phyloP scores from a whole-genome alignment of 305 asterid genomes.

The Fraxinus ornus region DNA sequence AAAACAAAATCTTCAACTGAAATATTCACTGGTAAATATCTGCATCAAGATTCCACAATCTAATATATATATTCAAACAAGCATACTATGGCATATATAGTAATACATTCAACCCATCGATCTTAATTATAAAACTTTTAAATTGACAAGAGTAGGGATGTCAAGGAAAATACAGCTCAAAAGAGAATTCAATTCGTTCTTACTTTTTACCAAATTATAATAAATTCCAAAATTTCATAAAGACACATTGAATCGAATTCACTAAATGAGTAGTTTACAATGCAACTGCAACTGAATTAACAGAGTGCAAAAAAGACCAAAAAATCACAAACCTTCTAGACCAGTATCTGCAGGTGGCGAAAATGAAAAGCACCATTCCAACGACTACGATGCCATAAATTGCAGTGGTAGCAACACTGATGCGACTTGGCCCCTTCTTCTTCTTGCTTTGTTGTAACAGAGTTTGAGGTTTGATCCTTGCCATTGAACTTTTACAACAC shows the following conservation, averaged over 20 bases:
- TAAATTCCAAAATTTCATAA: constrained; percentile 1
- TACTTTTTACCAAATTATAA: constrained; percentile 9
- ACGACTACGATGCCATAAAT: constrained; percentile 47
- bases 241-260: constrained; percentile 2
- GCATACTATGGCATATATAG: background rate
- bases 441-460: constrained; percentile 92
- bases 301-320: background rate
- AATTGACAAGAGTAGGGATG: background rate
- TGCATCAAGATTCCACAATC: background rate
- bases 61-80: background rate
- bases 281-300: constrained; percentile 1
- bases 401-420: constrained; percentile 45
- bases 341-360: constrained; percentile 71
- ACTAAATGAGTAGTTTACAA: background rate
- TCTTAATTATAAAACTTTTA: background rate
- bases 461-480: constrained; percentile 95
- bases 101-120: background rate
- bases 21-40: background rate
- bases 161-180: background rate
- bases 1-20: constrained; percentile 12
- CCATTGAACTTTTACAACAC: constrained; percentile 44
- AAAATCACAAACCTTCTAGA: constrained; percentile 43
- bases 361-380: constrained; percentile 55
- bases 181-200: constrained; percentile 12
- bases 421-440: constrained; percentile 69